phyloP scores from a whole-genome alignment of 768 basidiomycete genomes.

The Cystobasidium tubakii region DNA sequence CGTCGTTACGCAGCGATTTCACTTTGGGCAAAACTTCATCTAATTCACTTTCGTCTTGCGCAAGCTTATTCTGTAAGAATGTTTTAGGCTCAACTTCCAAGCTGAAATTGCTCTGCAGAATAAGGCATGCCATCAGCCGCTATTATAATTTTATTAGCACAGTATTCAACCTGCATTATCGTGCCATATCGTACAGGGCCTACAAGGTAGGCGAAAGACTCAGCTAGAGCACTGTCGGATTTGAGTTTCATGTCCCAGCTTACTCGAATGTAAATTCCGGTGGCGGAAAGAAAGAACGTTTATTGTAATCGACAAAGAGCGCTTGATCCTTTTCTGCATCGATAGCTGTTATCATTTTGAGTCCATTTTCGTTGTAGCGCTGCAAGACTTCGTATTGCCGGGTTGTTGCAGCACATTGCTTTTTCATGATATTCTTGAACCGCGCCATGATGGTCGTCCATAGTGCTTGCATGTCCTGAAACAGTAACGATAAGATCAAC shows the following conservation, averaged over 20 bases:
- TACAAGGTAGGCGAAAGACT: not conserved
- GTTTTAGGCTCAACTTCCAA: conserved; percentile 24
- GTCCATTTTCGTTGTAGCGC: conserved; percentile 20
- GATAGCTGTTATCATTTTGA: not conserved
- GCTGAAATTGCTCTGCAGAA: conserved; percentile 9
- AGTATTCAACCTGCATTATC: conserved; percentile 11
- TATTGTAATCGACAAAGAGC: conserved; percentile 28
- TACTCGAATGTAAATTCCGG: conserved; percentile 33
- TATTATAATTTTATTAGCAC: not conserved
- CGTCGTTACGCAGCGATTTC: conserved; percentile 8
- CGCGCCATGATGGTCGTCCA: conserved; percentile 25
- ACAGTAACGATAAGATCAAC: too few species aligned
- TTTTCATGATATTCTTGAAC: conserved; percentile 16
- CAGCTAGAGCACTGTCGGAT: too few species aligned
- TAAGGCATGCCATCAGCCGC: not conserved
- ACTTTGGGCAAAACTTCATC: conserved; percentile 16
- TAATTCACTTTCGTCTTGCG: conserved; percentile 7
- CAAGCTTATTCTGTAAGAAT: conserved; percentile 32
- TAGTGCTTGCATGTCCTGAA: conserved; percentile 31
- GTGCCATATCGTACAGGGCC: conserved; percentile 32
- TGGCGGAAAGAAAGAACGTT: conserved; percentile 25
- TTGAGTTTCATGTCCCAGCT: too few species aligned
- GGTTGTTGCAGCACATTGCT: not conserved
- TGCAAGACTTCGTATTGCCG: conserved; percentile 27
- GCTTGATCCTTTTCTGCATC: conserved; percentile 28